Base-by-base conservation (phyloP, 2,329 filamentous ascomycete genomes). In the Trichophyton rubrum region DNA sequence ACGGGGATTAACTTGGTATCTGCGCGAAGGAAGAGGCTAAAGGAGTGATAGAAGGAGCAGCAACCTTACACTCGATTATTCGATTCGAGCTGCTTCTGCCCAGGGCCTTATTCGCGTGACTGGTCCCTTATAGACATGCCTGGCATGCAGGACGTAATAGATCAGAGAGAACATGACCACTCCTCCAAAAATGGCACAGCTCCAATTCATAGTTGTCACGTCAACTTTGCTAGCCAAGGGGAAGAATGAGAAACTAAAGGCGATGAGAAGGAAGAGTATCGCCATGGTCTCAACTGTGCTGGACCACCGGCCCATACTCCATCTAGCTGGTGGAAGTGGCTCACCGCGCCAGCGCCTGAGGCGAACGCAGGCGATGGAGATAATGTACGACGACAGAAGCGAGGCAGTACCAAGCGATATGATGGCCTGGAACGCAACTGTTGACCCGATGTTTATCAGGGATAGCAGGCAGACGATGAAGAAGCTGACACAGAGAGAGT, bases 371-470 rank as follows among this genome's bases (percentile, higher is more conserved):
- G 69, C 70, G 56, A 80, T 79, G 1, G 76, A 77, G 6, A 81
- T 64, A 47, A 75, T 71, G 62, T 76, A 76, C 3, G 77, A 71
- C 6, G 68, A 68, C 27, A 79, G 67, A 11, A 75, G 66, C 1
- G 75, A 71, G 22, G 67, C 71, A 9, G 71, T 68, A 5, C 67
- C 69, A 6, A 78, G 69, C 1, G 74, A 71, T 40, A 75, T 70
- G 43, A 77, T 74, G 47, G 74, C 74, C 62, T 73, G 72, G 55
- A 80, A 69, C 15, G 74, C 75, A 4, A 72, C 70, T 0, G 67
- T 68, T 4, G 74, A 77, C 11, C 78, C 79, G 55, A 82, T 75
- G 67, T 79, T 80, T 69, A 82, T 80, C 17, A 79, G 68, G 1
- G 73, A 73, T 11, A 80, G 68, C 3, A 80, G 68, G 1, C 65